phyloP scores from a whole-genome alignment of 2,329 filamentous ascomycete species.

The Botryotinia globosa region DNA sequence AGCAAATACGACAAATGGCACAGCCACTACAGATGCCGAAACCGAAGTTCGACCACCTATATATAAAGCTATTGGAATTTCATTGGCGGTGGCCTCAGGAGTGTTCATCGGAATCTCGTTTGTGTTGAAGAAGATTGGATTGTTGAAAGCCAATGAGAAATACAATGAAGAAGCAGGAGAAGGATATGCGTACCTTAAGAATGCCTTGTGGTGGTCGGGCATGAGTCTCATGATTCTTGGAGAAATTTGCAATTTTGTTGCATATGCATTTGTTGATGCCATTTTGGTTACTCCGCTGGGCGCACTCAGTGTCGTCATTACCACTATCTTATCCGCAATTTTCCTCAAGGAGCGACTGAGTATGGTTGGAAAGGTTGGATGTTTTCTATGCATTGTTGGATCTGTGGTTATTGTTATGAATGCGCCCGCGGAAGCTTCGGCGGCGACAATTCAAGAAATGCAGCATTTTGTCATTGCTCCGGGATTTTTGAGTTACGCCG shows the following conservation, averaged over 20 bases:
- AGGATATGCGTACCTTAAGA: slow-evolving; percentile 96
- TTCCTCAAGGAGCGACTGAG: slow-evolving; percentile 94
- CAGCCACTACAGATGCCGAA: slow-evolving; percentile 28
- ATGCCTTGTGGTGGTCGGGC: slow-evolving; percentile 89
- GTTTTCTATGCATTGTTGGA: slow-evolving; percentile 91
- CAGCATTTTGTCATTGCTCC: slow-evolving; percentile 80
- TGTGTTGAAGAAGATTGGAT: slow-evolving; percentile 88
- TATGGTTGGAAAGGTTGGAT: slow-evolving; percentile 93
- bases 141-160: slow-evolving; percentile 90
- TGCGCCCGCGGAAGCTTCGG: slow-evolving; percentile 80
- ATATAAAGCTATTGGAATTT: slow-evolving; percentile 86
- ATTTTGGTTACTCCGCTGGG: slow-evolving; percentile 92
- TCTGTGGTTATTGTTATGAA: slow-evolving; percentile 94
- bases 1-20: slow-evolving; percentile 40
- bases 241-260: slow-evolving; percentile 95
- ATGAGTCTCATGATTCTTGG: slow-evolving; percentile 97
- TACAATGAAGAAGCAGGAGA: slow-evolving; percentile 95
- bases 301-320: slow-evolving; percentile 87
- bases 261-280: slow-evolving; percentile 94
- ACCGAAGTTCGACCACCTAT: slow-evolving; percentile 35
- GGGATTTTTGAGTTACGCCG: slow-evolving; percentile 81
- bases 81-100: slow-evolving; percentile 81
- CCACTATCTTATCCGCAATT: slow-evolving; percentile 85
- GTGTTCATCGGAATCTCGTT: slow-evolving; percentile 93
- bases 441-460: slow-evolving; percentile 88